Base-by-base conservation (phyloP, 2,329 filamentous ascomycete genomes). In the Zasmidium cellare region DNA sequence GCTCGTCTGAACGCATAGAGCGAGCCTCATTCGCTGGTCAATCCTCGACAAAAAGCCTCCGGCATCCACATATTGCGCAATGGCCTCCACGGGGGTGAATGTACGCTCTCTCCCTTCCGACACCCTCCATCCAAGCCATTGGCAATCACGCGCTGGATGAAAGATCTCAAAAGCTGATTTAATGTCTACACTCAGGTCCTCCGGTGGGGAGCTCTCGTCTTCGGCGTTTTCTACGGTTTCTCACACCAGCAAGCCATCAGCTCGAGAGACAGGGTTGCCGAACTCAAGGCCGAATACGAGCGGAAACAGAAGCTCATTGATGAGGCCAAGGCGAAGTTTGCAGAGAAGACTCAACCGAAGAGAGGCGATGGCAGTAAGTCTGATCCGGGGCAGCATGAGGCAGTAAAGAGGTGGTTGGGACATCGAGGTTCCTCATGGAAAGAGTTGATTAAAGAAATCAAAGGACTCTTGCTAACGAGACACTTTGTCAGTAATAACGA, bases 191-290 rank as follows among this genome's bases (percentile, higher is more conserved):
- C 35, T 57, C 77, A 99, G 94, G 93, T 99, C 78, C 86, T 97
- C 78, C 92, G 94, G 80, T 99, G 93, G 85, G 93, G 92, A 74
- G 92, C 92, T 75, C 90, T 99, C 68, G 90, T 87, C 73, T 83
- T 91, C 72, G 94, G 94, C 76, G 81, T 97, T 75, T 88, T 96
- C 80, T 99, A 99, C 82, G 94, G 94, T 77, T 87, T 96, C 82
- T 90, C 88, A 79, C 93, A 96, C 82, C 94, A 99, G 82, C 83
- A 88, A 73, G 84, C 86, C 63, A 88, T 99, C 77, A 87, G 80
- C 68, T 78, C 89, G 57, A 78, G 84, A 71, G 86, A 92, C 73
- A 89, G 87, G 79, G 79, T 84, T 62, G 82, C 87, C 67, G 85
- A 87, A 70, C 84, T 85, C 70, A 81, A 96, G 78, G 86, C 86